Conservation (phyloP, 202 grass and related monocot genomes). For the Carex arenaria region DNA sequence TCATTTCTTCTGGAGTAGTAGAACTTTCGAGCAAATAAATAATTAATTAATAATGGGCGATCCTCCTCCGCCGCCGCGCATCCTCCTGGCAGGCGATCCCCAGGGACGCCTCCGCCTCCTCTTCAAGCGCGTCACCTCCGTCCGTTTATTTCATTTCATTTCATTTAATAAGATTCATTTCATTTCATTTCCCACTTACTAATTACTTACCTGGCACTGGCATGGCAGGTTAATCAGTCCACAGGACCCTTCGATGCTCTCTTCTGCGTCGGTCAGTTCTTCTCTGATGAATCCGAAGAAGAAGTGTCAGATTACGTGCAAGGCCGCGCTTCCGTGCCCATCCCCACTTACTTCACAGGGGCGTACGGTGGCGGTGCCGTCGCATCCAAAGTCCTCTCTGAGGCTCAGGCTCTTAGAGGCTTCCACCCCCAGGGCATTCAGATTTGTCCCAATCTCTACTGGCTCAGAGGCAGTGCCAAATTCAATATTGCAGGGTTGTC, state of each 20-base stretch:
- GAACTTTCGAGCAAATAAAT: no score
- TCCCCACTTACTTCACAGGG: conserved; percentile 93
- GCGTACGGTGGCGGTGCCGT: conserved; percentile 44
- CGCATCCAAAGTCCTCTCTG: conserved; percentile 49
- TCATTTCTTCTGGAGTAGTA: no score
- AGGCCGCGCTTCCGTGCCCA: conserved; percentile 56
- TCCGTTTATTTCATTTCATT: neutral
- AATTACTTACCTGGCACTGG: neutral
- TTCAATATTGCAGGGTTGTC: conserved; percentile 73
- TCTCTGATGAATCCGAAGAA: conserved; percentile 15
- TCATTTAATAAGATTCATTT: no score
- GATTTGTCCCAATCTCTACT: conserved; percentile 82
- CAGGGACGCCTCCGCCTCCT: conserved; percentile 73
- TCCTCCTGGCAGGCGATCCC: conserved; percentile 81
- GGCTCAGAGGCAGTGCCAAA: conserved; percentile 75
- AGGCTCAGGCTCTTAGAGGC: conserved; percentile 31
- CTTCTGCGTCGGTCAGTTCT: conserved; percentile 88
- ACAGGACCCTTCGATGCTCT: conserved; percentile 81
- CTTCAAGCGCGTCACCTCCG: conserved; percentile 88
- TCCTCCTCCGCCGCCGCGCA: conserved; percentile 40
- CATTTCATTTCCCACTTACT: no score
- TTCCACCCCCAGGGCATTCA: conserved; percentile 58
- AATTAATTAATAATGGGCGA: neutral
- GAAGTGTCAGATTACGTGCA: conserved; percentile 53
- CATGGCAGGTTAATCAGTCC: conserved; percentile 69